Evolutionary conservation across 345 rosid species (phyloP).

Genomic region (Sonneratia caseolaris): DNA sequence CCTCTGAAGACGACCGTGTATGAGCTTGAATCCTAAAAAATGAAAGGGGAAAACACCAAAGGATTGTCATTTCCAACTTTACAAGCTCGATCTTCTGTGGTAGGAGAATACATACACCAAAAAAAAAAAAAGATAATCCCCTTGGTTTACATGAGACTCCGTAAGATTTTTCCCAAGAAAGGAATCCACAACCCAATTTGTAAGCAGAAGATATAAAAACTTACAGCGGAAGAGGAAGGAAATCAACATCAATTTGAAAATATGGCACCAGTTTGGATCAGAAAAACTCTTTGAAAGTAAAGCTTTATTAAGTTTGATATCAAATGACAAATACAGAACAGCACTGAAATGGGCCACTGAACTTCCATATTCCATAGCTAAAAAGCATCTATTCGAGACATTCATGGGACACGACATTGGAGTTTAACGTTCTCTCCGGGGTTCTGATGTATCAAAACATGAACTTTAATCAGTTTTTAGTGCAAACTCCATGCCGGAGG

Average conservation of each 20-base stretch:
- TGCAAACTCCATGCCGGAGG: background rate
- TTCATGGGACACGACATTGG: background rate
- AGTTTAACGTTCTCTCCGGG: background rate
- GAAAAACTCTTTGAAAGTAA: background rate
- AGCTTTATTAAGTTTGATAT: background rate
- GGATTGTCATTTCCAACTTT: conserved; percentile 4
- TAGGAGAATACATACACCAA: background rate
- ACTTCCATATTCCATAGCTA: background rate
- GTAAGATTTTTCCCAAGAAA: background rate
- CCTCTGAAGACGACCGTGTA: conserved; percentile 16
- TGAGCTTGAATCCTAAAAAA: conserved; percentile 34
- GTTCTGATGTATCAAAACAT: background rate
- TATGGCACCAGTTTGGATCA: background rate
- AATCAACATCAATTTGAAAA: background rate
- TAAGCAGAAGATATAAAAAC: background rate
- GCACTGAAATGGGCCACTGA: background rate
- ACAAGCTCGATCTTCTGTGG: background rate
- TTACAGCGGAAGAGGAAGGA: background rate
- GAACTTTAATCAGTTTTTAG: background rate
- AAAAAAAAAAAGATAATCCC: background rate
- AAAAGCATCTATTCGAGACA: no score
- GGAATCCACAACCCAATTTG: background rate
- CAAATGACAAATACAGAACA: background rate
- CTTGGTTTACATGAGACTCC: background rate
- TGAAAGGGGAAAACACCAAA: conserved; percentile 1